A percentile compares a stretch with the other conserved stretches of the same genome.
These are phyloP conservation scores for Penicillium sp. DNA, from an alignment of 2,329 filamentous ascomycete species.

Conservation along the genomic window DNA sequence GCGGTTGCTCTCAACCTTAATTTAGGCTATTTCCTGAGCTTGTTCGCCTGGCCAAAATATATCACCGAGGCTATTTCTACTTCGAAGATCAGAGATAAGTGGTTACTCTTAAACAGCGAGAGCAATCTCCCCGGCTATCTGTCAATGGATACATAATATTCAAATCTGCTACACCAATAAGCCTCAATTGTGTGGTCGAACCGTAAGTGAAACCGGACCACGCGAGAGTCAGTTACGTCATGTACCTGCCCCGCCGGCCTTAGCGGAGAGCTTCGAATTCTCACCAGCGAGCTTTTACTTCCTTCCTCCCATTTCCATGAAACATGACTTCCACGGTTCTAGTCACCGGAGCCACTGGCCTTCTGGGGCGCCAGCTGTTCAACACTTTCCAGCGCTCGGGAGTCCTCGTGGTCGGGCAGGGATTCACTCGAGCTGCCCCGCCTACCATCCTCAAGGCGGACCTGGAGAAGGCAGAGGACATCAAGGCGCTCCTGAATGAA, in stretches of 20 bases:
- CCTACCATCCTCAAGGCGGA: conserved; percentile 64
- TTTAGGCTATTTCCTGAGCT: not conserved
- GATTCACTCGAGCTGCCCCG: conserved; percentile 72
- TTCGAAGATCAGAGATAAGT: not conserved
- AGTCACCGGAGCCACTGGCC: conserved; percentile 80
- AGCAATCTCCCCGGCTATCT: too few relatives aligned
- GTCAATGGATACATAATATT: too few relatives aligned
- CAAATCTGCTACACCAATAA: not conserved
- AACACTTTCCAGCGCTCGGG: conserved; percentile 66
- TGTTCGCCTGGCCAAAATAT: not conserved
- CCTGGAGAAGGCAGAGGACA: conserved; percentile 48
- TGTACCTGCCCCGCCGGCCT: conserved; percentile 15
- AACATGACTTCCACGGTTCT: conserved; percentile 60
- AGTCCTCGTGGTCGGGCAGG: conserved; percentile 73
- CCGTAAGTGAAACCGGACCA: conserved; percentile 1
- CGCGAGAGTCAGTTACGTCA: conserved; percentile 28
- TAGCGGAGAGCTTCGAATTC: conserved; percentile 3
- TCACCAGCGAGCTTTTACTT: conserved; percentile 1
- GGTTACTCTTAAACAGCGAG: not conserved
- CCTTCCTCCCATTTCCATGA: not conserved
- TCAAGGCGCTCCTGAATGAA: conserved; percentile 52
- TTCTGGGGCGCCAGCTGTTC: conserved; percentile 78
- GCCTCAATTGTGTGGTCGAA: not conserved
- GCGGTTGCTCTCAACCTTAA: too few relatives aligned
- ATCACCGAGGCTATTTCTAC: not conserved